Evolutionary conservation across 1,284 basidiomycete genomes (phyloP).

Genomic region (Heterobasidion occidentale): DNA sequence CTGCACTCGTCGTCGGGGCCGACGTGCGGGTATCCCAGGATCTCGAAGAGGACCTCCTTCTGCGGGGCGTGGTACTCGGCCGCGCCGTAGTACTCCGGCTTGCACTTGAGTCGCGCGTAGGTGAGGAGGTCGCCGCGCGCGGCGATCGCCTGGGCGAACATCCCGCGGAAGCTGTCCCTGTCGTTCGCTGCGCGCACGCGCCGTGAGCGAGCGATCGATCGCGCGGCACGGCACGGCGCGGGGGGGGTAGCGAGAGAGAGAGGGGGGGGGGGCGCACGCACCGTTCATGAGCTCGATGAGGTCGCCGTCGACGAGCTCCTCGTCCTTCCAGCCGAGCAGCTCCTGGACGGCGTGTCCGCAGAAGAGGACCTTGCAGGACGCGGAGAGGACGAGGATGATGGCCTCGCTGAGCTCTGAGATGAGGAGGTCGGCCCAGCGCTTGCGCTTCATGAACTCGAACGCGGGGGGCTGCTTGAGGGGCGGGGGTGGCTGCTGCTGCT

Average conservation of each 20-base stretch:
- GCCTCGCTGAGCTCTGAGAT: constrained; percentile 70
- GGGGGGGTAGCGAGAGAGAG: not conserved
- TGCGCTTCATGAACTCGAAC: constrained; percentile 74
- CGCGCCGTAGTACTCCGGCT: constrained; percentile 19
- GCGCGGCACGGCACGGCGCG: not conserved
- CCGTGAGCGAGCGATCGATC: not conserved
- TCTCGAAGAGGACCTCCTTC: constrained; percentile 62
- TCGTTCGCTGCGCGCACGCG: constrained; percentile 45
- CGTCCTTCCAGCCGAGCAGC: constrained; percentile 67
- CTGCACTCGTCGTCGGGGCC: constrained; percentile 24
- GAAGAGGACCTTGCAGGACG: constrained; percentile 55
- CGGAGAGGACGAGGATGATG: constrained; percentile 62
- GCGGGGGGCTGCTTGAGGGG: constrained; percentile 35
- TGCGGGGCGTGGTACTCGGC: constrained; percentile 17
- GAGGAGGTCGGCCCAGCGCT: constrained; percentile 81
- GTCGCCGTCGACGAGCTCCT: constrained; percentile 62
- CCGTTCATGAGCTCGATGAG: constrained; percentile 60
- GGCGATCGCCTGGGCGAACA: constrained; percentile 47
- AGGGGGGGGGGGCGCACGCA: constrained; percentile 24
- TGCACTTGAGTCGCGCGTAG: constrained; percentile 58
- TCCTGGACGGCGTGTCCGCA: constrained; percentile 64
- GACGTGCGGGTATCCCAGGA: constrained; percentile 53
- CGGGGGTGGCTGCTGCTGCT: constrained; percentile 39
- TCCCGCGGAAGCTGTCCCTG: constrained; percentile 42
- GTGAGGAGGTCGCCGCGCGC: constrained; percentile 41